Evolutionary conservation across 2,329 filamentous ascomycete genomes (phyloP), one percentile per base, ranked within the genome.

Genomic region (Tothia fuscella): DNA sequence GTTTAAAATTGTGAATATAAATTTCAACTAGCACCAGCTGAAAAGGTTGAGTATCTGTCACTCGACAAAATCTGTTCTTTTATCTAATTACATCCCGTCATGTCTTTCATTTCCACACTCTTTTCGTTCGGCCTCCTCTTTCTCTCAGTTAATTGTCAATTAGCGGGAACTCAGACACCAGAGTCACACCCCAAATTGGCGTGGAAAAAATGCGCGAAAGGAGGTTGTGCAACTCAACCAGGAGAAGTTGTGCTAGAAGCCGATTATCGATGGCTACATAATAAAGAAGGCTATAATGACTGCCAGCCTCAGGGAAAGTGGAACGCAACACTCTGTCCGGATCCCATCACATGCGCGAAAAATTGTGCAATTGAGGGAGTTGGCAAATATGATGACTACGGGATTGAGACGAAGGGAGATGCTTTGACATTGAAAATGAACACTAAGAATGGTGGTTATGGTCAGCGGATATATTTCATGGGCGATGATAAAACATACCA

Each of bases 401-500:
- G 74, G 50, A 68, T 74, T 51, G 68, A 63, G 29, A 63, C 74
- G 42, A 67, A 61, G 51, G 68, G 66, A 50, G 64, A 65, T 53
- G 58, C 66, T 45, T 60, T 78, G 49, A 71, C 60, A 50, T 61
- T 78, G 48, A 69, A 69, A 56, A 75, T 78, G 49, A 71, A 76
- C 48, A 76, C 71, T 47, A 63, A 70, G 51, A 61, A 64, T 50
- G 49, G 52, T 16, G 64, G 63, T 55, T 59, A 53, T 20, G 57
- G 61, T 42, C 62, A 59, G 10, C 38, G 38, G 29, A 19, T 40
- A 24, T 40, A 40, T 19, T 28, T 40, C 3, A 40, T 30, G 26
- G 17, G 22, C 12, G 20, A 10, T 12, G n/a, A n/a, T 25, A 26
- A 22, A 14, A 36, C 24, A 51, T 63, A 63, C 52, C 53, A 61